These are phyloP conservation scores for Stemphylium vesicarium DNA, from an alignment of 2,329 filamentous ascomycete genomes.

Conservation along the genomic window DNA sequence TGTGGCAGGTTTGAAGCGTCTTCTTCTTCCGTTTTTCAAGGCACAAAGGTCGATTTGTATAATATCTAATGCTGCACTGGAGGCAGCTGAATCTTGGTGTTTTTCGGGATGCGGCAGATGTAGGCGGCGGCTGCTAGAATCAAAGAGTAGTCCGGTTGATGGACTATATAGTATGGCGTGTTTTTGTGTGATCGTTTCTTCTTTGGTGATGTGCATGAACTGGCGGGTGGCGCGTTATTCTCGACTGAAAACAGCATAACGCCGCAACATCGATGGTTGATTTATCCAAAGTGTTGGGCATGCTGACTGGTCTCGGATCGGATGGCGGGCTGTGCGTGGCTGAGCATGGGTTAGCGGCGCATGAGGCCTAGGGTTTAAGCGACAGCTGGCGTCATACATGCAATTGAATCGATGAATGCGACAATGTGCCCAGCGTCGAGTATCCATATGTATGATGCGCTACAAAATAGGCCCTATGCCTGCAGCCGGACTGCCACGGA, in stretches of 20 bases:
- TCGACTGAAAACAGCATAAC: no score
- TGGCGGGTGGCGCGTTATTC: no score
- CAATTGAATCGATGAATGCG: constrained; percentile 8
- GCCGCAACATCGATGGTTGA: no score
- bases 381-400: constrained; percentile 19
- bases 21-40: constrained; percentile 10
- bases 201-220: neutral
- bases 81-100: constrained; percentile 8
- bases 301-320: no score
- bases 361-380: constrained; percentile 6
- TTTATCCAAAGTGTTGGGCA: no score
- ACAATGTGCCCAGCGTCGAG: constrained; percentile 2
- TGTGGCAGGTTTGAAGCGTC: constrained; percentile 16
- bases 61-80: constrained; percentile 39
- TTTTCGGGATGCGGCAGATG: constrained; percentile 3
- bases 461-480: constrained; percentile 4
- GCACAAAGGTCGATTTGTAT: constrained; percentile 23
- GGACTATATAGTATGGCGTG: neutral
- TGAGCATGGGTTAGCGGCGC: constrained; percentile 4
- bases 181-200: neutral
- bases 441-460: constrained; percentile 7
- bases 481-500: neutral
- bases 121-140: neutral
- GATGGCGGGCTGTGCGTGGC: neutral
- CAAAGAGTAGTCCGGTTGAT: neutral